Base-by-base conservation (phyloP, 2,329 filamentous ascomycete genomes). In the Fusarium circinatum region DNA sequence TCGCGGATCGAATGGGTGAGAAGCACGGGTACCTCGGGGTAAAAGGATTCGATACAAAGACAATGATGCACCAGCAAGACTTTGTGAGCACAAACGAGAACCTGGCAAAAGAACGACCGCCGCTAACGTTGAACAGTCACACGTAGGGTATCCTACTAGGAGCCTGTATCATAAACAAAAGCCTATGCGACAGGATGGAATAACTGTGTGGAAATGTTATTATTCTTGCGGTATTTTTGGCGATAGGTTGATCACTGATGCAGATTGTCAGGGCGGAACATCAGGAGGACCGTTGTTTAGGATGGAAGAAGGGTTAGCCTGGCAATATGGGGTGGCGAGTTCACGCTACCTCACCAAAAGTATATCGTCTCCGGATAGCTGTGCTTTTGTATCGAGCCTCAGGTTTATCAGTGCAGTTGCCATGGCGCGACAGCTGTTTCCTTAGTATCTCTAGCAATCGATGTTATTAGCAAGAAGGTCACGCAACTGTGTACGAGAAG, bases 261-360 rank as follows among this genome's bases (percentile, higher is more conserved):
- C 57, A 14, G 70, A 71, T 36, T 41, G 30, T 2, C 17, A 28
- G 9, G 2, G 2, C 1, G 70, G 70, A 2, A 32, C 66, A 22
- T 73, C 70, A 26, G 70, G 70, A n/a, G 62, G 70, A 1, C 70
- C 70, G 5, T n/a, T 73, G 10, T 73, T 47, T 8, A 22, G 10
- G 0, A 30, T 67, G 20, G 48, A 62, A 5, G 28, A 57, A 2
- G 70, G 56, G 6, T 6, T 24, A 1, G 45, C 42, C 22, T 74
- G 62, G 48, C 34, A 52, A 4, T 71, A 74, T 20, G 70, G 47
- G 1, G 30, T 62, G 7, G 13, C 38, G 13, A 73, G 59, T 8
- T 30, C 41, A 24, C 41, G 63, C 11, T 20, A 22, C 13, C 5
- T 36, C 5, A 6, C 9, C 7, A 5, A 5, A 6, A 36, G 32